These are phyloP conservation scores for Artemisia argyi DNA, from an alignment of 129 eudicot genomes.

Conservation along the genomic window DNA sequence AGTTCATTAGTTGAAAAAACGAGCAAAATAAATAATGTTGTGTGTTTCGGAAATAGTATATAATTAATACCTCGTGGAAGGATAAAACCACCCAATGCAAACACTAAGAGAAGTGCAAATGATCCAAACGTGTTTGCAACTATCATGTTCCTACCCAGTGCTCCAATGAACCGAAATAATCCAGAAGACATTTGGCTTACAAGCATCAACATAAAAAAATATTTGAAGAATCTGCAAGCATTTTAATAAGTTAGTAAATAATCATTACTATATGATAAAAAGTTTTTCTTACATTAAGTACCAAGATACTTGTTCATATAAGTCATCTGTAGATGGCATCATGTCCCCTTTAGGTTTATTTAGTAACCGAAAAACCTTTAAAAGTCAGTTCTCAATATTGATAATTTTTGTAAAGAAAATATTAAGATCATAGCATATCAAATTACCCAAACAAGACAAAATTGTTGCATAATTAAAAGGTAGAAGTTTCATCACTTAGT, in stretches of 20 bases:
- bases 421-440: too few relatives aligned
- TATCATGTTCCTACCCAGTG: slow-evolving; percentile 57
- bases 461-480: too few relatives aligned
- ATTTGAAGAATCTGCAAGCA: slow-evolving; percentile 54
- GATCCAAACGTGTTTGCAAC: slow-evolving; percentile 72
- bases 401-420: too few relatives aligned
- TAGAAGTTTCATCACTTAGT: not conserved
- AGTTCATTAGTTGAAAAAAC: not conserved
- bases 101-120: slow-evolving; percentile 38
- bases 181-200: slow-evolving; percentile 61
- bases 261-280: too few relatives aligned
- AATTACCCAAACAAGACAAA: too few relatives aligned
- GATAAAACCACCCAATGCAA: slow-evolving; percentile 65
- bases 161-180: slow-evolving; percentile 59
- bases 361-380: too few relatives aligned
- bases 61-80: slow-evolving; percentile 35
- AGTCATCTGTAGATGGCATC: too few relatives aligned
- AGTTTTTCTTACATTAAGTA: too few relatives aligned
- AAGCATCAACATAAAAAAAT: slow-evolving; percentile 41
- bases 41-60: slow-evolving; percentile 7
- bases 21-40: not conserved
- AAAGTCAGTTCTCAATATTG: too few relatives aligned
- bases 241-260: too few relatives aligned
- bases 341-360: too few relatives aligned
- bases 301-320: too few relatives aligned